Evolutionary conservation across 192 early-diverging fungal species (phyloP), one percentile per base, ranked within the genome.

Genomic region (Bifiguratus adelaidae): DNA sequence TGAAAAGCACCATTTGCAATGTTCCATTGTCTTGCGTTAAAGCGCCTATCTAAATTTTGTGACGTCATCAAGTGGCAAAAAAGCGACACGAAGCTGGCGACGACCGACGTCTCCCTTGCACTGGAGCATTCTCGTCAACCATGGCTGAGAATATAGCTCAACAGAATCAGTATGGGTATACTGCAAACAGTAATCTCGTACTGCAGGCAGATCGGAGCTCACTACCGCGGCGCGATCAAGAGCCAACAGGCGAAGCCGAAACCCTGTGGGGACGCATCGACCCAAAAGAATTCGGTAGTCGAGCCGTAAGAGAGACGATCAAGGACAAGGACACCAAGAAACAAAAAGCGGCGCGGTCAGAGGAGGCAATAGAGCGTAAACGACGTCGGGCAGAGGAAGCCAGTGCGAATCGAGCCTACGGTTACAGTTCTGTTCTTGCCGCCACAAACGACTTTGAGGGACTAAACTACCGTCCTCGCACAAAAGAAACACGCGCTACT

Each of bases 221-320:
- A 13, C 64, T 82, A 37, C 78, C 83, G 26, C 82, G 91, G 22
- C 78, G 93, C 30, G 84, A 86, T 63, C 76, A 91, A 50, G 92
- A 97, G 54, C 91, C 92, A 13, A 90, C 85, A 26, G 94, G 92
- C n/a, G 95, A 97, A 53, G 79, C 89, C 30, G 94, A 94, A 63
- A 80, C 90, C 4, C 71, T 99, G 16, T 85, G 77, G 68, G 95
- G 93, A 23, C 72, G 79, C 28, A 82, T 99, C 12, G 78, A 89
- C 63, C 67, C 77, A 2, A 83, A 82, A 51, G 73, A 84, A 24
- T 89, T 99, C 71, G 96, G 96, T 44, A 71, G 76, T 44, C 66
- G 80, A 9, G 89, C 88, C 2, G 64, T 74, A 9, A 72, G 82
- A 48, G 82, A 82, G 27, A 61, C 73, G 28, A 70, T 81, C 4